Evolutionary conservation across 306 rosid genomes (phyloP), one percentile per base, ranked within the genome.

Genomic region (Casuarina cunninghamiana): DNA sequence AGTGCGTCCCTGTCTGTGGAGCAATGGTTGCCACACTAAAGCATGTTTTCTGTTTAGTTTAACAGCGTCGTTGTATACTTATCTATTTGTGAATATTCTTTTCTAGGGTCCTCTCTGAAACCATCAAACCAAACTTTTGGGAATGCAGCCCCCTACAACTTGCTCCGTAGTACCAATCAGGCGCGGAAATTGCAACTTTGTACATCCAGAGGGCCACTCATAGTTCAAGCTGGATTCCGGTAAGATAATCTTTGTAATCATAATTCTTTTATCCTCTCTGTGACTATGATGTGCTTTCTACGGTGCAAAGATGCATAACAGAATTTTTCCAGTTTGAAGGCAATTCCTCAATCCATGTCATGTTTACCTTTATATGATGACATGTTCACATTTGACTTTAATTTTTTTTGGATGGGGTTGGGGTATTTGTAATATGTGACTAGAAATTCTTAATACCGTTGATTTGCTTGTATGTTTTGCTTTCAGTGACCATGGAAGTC

Each of bases 221-320:
- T 86, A 4, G 89, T 95, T 86, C 90, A 84, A 85, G 97, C 98
- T 80, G 82, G 92, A 19, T 89, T 87, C 51, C 86, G 96, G 98
- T 95, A 90, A 69, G 73, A 35, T 72, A 49, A 71, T 72, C 58
- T 62, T 74, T 74, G 16, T 48, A 49, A 44, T 53, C 53, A 8
- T 44, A 16, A 37, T 62, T 42, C 76, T 71, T 10, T 76, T 17
- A 39, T 76, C 39, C 5, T 21, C 10, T 73, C 75, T 61, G 37
- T 11, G 51, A 57, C 35, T 70, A 17, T 54, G 43, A 49, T 78
- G 35, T 71, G 72, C 66, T 46, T 32, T 72, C 62, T 35, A n/a
- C 60, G 42, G 72, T 42, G 39, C 43, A 39, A 62, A 39, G 43
- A 49, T 82, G 62, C 17, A 73, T 7, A 2, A 48, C 69, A 51